Evolutionary conservation across 371 early-diverging fungal species (phyloP), one percentile per base, ranked within the genome.

Genomic region (Rhizopus microsporus): DNA sequence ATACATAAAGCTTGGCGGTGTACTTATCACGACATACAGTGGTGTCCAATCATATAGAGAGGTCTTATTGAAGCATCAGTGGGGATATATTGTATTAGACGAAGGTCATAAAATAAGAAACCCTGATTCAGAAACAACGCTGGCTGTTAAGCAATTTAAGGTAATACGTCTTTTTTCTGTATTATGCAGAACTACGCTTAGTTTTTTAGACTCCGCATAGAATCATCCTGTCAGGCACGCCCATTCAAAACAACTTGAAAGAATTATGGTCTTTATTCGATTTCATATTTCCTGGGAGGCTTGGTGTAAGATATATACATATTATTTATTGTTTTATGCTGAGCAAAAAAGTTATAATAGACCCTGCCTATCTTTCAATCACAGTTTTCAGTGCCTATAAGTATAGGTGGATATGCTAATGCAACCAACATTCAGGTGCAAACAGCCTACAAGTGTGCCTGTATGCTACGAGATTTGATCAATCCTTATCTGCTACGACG

Each of bases 61-160:
- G 7, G 65, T 75, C 0, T 67, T 97, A 3, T 56, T 93, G 9
- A 81, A 82, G 12, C 80, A 86, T 47, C 69, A 75, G 37, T 99
- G 97, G 97, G 90, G 90, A 0, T 94, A 93, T 57, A 87, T 89
- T n/a, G 82, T 99, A 3, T 69, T 99, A 37, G 99, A 99, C 75
- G 99, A 99, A 78, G 99, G 99, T 0, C 99, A 99, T 73, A 93
- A 94, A 72, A 95, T 99, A 37, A 85, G 97, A 57, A 99, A 99
- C 59, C 94, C 95, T 0, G 94, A 96, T 61, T 86, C 98, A 0
- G 91, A 89, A 32, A 90, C 94, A 0, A 94, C 97, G 0, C 51
- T 93, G 45, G 74, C 86, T 3, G 92, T 93, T 75, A 98, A 98
- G 66, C 85, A 86, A 48, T 70, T 98, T 44, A 75, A 77, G 67